Percentiles rank a stretch among this genome's conserved stretches.
Evolutionary conservation across 495 filamentous ascomycete genomes (phyloP).

Genomic region (Penicillium odoratum): DNA sequence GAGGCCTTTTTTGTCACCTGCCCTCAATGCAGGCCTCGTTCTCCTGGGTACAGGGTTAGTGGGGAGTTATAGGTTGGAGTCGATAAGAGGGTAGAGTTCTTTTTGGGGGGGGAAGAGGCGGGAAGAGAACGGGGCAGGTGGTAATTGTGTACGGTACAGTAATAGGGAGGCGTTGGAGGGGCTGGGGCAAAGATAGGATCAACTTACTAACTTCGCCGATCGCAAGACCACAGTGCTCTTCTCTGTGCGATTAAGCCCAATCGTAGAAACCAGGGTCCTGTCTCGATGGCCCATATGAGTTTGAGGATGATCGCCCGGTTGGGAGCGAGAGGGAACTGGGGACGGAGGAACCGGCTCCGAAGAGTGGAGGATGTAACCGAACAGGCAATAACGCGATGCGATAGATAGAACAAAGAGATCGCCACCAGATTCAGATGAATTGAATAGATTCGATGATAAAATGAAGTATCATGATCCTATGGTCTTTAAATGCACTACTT

Average conservation of each 20-base stretch:
- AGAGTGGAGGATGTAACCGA: conserved; percentile 35
- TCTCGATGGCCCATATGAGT: conserved; percentile 36
- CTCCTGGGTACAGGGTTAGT: conserved; percentile 13
- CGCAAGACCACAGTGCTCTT: conserved; percentile 10
- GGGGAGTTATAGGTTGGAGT: conserved; percentile 16
- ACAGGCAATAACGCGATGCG: conserved; percentile 13
- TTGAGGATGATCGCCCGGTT: conserved; percentile 34
- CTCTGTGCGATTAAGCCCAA: conserved; percentile 8
- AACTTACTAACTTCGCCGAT: conserved; percentile 17
- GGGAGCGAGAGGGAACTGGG: conserved; percentile 33
- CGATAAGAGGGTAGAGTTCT: conserved; percentile 18
- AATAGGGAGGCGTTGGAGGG: conserved; percentile 38
- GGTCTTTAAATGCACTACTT: background rate
- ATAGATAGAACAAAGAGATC: conserved; percentile 3
- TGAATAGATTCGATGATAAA: background rate
- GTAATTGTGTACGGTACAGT: conserved; percentile 17
- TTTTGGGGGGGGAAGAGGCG: conserved; percentile 20
- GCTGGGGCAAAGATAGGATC: conserved; percentile 24
- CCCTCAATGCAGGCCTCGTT: conserved; percentile 28
- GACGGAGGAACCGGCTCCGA: conserved; percentile 36
- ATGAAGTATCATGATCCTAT: background rate
- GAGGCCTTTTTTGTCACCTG: conserved; percentile 25
- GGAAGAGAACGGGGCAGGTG: conserved; percentile 18
- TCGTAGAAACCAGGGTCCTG: conserved; percentile 19
- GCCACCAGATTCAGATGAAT: background rate